Evolutionary conservation across 306 rosid species (phyloP).

Genomic region (Pyrus pyrifolia): DNA sequence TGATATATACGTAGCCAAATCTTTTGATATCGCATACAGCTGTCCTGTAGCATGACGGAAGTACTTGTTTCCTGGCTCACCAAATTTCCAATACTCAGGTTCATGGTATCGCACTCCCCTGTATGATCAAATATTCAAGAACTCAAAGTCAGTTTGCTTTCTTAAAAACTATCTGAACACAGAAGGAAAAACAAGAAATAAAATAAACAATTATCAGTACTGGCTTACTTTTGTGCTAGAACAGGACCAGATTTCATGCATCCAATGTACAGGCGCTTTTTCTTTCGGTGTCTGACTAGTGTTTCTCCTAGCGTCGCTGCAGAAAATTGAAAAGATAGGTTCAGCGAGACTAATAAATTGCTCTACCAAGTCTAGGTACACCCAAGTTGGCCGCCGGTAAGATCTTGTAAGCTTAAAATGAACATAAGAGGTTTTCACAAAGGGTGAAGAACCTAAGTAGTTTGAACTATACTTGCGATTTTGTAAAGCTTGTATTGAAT

Average conservation of each 20-base stretch:
- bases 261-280: slow-evolving; percentile 73
- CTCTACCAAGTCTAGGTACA: background rate
- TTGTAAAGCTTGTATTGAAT: background rate
- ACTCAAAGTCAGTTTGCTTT: slow-evolving; percentile 9
- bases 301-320: slow-evolving; percentile 96
- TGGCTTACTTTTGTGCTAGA: slow-evolving; percentile 68
- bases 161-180: background rate
- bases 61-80: slow-evolving; percentile 92
- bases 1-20: slow-evolving; percentile 83
- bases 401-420: background rate
- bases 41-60: slow-evolving; percentile 99
- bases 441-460: background rate
- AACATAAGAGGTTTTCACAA: background rate
- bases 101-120: slow-evolving; percentile 99
- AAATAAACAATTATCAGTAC: background rate
- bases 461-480: background rate
- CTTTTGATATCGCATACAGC: slow-evolving; percentile 87
- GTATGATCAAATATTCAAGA: slow-evolving; percentile 28
- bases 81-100: slow-evolving; percentile 95
- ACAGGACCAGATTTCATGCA: slow-evolving; percentile 99
- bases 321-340: slow-evolving; percentile 14
- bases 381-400: background rate
- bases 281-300: slow-evolving; percentile 74
- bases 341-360: background rate
- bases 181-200: background rate